A percentile compares a stretch with the other conserved stretches of the same genome.
These are phyloP conservation scores for Ajuga chamaepitys DNA, from an alignment of 257 asterid species.

Conservation along the genomic window DNA sequence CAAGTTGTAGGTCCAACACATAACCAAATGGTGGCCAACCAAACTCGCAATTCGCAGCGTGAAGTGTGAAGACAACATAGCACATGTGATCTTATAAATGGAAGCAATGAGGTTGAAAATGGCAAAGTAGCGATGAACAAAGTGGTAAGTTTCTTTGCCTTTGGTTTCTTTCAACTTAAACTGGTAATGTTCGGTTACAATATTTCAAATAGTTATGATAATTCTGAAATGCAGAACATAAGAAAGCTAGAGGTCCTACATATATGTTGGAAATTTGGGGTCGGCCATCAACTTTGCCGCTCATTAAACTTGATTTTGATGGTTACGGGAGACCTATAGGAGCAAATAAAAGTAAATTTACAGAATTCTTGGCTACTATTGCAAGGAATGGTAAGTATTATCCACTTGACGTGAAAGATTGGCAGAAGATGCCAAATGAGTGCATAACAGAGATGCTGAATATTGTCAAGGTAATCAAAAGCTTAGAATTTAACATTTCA, in stretches of 20 bases:
- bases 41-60: background rate
- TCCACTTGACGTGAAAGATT: constrained; percentile 3
- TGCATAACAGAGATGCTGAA: background rate
- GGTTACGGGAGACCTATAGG: too few species aligned
- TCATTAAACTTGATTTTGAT: too few species aligned
- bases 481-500: background rate
- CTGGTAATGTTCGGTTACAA: background rate
- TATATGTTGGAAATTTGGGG: too few species aligned
- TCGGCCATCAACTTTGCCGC: too few species aligned
- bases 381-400: background rate
- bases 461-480: background rate
- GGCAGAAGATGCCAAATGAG: constrained; percentile 4
- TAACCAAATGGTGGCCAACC: background rate
- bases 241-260: background rate
- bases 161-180: background rate
- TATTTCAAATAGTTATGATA: background rate
- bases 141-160: too few species aligned
- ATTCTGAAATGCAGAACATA: background rate
- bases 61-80: background rate
- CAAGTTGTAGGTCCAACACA: background rate
- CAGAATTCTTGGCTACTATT: background rate
- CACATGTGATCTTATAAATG: background rate
- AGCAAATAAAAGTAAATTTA: background rate
- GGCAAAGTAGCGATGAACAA: background rate
- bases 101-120: background rate